Evolutionary conservation across 2,329 filamentous ascomycete genomes (phyloP), one percentile per base, ranked within the genome.

Genomic region (Neopestalotiopsis clavispora): DNA sequence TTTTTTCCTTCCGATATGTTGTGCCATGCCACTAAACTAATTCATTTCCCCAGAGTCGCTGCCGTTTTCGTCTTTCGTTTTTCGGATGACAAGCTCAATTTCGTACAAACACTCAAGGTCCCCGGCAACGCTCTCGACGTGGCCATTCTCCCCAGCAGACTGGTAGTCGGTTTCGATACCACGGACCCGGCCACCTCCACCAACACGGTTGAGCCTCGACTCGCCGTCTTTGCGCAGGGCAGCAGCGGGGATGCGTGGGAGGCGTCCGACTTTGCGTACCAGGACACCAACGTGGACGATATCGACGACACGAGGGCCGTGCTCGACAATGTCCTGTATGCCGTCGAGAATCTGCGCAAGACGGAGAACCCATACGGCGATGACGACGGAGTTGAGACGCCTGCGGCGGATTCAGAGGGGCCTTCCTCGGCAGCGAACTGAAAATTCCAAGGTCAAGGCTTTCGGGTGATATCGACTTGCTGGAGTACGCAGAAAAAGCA

Each of bases 41-140:
- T 57, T 67, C 49, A 67, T 56, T 28, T 30, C 12, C 14, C 38
- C 71, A 89, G 85, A 45, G 77, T 87, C 67, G 87, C 89, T 69
- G 92, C 86, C 56, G 80, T 97, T 9, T 90, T 95, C 78, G 81
- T 87, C 67, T 92, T 91, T 81, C 80, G 81, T n/a, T 82, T 92
- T 49, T 13, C 76, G 73, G 5, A 78, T 78, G n/a, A 70, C 77
- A 1, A 78, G 86, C 82, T 94, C 56, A 78, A 81, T 9, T 82
- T 86, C 70, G 78, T 79, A 7, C 80, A 84, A 60, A 86, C 85
- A 65, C 75, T 94, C 66, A 78, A 83, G 52, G 78, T 94, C 4
- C 82, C 85, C 2, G 91, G 91, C 7, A 94, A 93, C 74, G 87
- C 90, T 0, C 85, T 95, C 4, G 87, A 90, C 75, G 75, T 86